A percentile compares a stretch with the other conserved stretches of the same genome.
Evolutionary conservation across 2,329 filamentous ascomycete genomes (phyloP).

Genomic region (Cladosporium colombiae): DNA sequence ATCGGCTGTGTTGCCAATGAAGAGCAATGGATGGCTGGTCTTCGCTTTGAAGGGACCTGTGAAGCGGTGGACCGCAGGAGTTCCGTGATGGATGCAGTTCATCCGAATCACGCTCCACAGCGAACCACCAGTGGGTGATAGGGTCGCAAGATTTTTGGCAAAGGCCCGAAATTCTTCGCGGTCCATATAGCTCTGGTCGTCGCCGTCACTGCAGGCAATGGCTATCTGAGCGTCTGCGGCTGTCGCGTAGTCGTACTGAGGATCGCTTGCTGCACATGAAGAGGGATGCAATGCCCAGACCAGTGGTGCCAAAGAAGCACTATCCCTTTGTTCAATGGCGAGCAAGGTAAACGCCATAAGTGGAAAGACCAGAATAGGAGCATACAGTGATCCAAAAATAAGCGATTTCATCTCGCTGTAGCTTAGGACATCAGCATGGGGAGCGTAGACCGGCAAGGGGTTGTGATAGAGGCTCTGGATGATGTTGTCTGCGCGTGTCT

Average conservation of each 20-base stretch:
- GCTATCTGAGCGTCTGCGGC: constrained; percentile 23
- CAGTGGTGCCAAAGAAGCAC: constrained; percentile 32
- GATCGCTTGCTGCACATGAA: neutral
- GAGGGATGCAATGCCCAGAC: constrained; percentile 20
- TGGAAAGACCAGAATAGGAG: constrained; percentile 38
- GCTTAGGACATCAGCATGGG: constrained; percentile 41
- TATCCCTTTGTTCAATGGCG: constrained; percentile 37
- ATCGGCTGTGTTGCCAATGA: constrained; percentile 38
- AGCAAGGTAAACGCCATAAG: constrained; percentile 38
- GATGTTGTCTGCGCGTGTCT: constrained; percentile 37
- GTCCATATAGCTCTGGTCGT: constrained; percentile 34
- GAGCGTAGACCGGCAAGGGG: constrained; percentile 40
- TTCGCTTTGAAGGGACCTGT: constrained; percentile 30
- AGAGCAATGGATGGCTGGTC: constrained; percentile 34
- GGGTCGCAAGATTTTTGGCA: constrained; percentile 35
- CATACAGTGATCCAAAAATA: constrained; percentile 42
- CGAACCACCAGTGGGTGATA: constrained; percentile 40
- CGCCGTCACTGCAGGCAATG: constrained; percentile 44
- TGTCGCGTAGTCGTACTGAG: neutral
- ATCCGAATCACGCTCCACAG: constrained; percentile 42
- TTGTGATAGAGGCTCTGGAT: constrained; percentile 43
- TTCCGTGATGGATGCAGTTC: constrained; percentile 42
- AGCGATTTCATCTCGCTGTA: constrained; percentile 42
- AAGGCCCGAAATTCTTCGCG: constrained; percentile 36
- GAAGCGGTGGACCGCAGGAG: constrained; percentile 40